Conservation (phyloP, 2,329 filamentous ascomycete species). For the Penicillium sp. region DNA sequence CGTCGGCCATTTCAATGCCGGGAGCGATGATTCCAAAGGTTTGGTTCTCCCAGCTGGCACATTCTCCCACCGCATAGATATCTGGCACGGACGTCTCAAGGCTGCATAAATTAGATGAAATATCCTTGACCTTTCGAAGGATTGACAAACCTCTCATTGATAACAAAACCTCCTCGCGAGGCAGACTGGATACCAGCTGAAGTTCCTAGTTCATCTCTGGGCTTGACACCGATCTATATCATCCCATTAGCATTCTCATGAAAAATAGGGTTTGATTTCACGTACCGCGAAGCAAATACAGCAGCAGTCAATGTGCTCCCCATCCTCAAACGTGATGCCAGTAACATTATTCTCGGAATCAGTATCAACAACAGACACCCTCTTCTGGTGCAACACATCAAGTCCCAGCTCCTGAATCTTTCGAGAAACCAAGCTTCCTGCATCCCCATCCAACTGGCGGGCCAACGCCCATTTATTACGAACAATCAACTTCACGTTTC, state of each 20-base stretch:
- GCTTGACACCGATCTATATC: constrained; percentile 71
- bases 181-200: constrained; percentile 70
- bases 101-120: constrained; percentile 18
- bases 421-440: constrained; percentile 76
- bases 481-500: constrained; percentile 75
- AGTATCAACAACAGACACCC: constrained; percentile 70
- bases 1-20: constrained; percentile 88
- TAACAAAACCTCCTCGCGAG: constrained; percentile 69
- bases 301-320: constrained; percentile 71
- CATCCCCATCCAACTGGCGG: constrained; percentile 78
- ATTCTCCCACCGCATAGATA: constrained; percentile 88
- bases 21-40: constrained; percentile 88
- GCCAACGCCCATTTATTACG: constrained; percentile 79
- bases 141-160: constrained; percentile 41
- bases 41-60: constrained; percentile 83
- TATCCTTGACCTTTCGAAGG: neutral
- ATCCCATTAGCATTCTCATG: neutral
- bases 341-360: constrained; percentile 66
- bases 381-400: constrained; percentile 74
- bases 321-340: constrained; percentile 78
- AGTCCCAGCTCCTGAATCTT: constrained; percentile 76
- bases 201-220: constrained; percentile 73
- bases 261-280: neutral
- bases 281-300: constrained; percentile 78
- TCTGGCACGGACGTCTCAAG: constrained; percentile 69